Conservation (phyloP, 495 filamentous ascomycete species). For the Penicillium goetzii region DNA sequence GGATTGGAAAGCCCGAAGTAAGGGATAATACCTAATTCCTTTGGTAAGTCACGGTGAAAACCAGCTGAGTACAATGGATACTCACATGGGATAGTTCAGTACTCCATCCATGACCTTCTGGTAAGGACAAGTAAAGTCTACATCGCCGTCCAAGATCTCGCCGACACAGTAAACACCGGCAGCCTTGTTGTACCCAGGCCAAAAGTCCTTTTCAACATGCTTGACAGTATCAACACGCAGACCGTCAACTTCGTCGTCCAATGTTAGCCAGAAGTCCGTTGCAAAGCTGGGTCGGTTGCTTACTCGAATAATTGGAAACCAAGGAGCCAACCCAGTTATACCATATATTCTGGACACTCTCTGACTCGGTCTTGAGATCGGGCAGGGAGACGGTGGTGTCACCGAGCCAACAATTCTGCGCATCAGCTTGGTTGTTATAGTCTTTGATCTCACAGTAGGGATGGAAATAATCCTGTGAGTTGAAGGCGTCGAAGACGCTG, state of each 20-base stretch:
- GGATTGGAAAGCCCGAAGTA: conserved; percentile 64
- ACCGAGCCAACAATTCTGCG: conserved; percentile 66
- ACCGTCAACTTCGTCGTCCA: conserved; percentile 60
- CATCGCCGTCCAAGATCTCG: conserved; percentile 68
- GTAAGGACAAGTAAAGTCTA: conserved; percentile 64
- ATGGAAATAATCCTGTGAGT: conserved; percentile 67
- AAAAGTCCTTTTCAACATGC: conserved; percentile 74
- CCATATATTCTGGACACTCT: conserved; percentile 59
- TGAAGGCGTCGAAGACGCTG: conserved; percentile 65
- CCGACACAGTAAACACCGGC: conserved; percentile 74
- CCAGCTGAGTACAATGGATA: not conserved
- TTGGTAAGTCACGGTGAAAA: not conserved
- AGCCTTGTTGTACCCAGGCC: conserved; percentile 61
- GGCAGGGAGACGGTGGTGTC: conserved; percentile 64
- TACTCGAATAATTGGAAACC: conserved; percentile 66
- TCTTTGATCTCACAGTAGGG: conserved; percentile 63
- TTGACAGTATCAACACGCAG: conserved; percentile 77
- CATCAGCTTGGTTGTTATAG: conserved; percentile 58
- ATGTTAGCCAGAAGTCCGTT: not conserved
- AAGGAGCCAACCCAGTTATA: conserved; percentile 68
- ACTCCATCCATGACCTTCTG: conserved; percentile 63
- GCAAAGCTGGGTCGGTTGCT: not conserved
- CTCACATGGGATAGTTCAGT: conserved; percentile 64
- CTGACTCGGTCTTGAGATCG: conserved; percentile 69
- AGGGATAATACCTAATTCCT: conserved; percentile 53